Conservation (phyloP, 192 early-diverging fungal genomes). For the Jimgerdemannia flammicorona region DNA sequence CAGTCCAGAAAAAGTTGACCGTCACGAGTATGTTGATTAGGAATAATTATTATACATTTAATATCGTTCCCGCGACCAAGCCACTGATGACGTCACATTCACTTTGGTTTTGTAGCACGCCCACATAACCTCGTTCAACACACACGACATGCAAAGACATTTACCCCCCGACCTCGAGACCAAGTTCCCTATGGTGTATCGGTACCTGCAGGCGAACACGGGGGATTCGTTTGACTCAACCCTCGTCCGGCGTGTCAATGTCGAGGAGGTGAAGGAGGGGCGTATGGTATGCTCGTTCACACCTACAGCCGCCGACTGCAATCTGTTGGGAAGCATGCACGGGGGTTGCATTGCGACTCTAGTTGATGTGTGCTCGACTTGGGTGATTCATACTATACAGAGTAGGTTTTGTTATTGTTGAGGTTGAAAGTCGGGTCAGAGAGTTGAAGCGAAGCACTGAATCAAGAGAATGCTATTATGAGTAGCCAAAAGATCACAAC, state of each 20-base stretch:
- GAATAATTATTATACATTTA: no score
- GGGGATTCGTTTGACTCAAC: neutral
- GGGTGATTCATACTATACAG: conserved; percentile 24
- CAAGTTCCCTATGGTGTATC: neutral
- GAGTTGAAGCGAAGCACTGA: neutral
- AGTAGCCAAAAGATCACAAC: neutral
- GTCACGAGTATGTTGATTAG: no score
- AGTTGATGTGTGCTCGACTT: conserved; percentile 31
- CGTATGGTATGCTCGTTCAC: neutral
- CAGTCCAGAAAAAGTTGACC: no score
- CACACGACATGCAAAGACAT: no score
- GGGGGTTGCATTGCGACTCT: conserved; percentile 37
- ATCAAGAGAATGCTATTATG: neutral
- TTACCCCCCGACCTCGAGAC: neutral
- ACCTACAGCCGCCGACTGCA: conserved; percentile 23
- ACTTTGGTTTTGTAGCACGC: no score
- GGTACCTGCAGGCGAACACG: neutral
- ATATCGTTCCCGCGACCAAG: no score
- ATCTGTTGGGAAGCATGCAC: conserved; percentile 32
- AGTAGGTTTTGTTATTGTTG: conserved; percentile 9
- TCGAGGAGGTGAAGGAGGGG: neutral
- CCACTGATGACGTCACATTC: no score
- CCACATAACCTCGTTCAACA: no score
- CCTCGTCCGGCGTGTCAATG: neutral
- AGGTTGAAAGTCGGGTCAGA: neutral